These are phyloP conservation scores for Chenopodium berlandieri DNA, from an alignment of 148 eudicot genomes.

Conservation along the genomic window DNA sequence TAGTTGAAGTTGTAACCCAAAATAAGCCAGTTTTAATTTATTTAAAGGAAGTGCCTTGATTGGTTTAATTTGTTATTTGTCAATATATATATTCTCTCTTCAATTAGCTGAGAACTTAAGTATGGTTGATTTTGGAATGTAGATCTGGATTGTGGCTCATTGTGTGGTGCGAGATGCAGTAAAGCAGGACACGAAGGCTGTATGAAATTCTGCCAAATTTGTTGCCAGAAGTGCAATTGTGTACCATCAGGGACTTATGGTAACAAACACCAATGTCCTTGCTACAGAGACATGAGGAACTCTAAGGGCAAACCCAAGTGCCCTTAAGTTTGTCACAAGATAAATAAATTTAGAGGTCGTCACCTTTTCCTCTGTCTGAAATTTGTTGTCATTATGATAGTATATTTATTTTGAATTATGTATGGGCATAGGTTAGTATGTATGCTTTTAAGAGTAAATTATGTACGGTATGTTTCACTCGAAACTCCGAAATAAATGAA, in stretches of 20 bases:
- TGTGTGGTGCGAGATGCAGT: conserved; percentile 42
- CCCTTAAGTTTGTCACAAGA: conserved; percentile 29
- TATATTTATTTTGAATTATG: too few relatives aligned
- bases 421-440: neutral
- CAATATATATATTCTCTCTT: neutral
- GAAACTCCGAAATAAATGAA: neutral
- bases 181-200: conserved; percentile 38
- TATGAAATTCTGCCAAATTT: conserved; percentile 42
- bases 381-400: neutral
- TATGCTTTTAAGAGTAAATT: neutral
- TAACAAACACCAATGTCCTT: conserved; percentile 65
- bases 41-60: too few relatives aligned
- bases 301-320: conserved; percentile 58
- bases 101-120: neutral
- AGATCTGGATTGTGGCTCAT: conserved; percentile 29
- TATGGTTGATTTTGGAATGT: conserved; percentile 18
- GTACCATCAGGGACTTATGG: conserved; percentile 66
- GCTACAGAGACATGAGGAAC: conserved; percentile 54
- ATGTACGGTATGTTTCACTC: neutral
- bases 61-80: too few relatives aligned
- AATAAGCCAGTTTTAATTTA: too few relatives aligned
- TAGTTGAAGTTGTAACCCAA: too few relatives aligned
- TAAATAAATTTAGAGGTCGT: neutral
- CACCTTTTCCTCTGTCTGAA: neutral
- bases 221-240: conserved; percentile 53